Conservation (phyloP, 2,329 filamentous ascomycete genomes). For the Colletotrichum noveboracense region DNA sequence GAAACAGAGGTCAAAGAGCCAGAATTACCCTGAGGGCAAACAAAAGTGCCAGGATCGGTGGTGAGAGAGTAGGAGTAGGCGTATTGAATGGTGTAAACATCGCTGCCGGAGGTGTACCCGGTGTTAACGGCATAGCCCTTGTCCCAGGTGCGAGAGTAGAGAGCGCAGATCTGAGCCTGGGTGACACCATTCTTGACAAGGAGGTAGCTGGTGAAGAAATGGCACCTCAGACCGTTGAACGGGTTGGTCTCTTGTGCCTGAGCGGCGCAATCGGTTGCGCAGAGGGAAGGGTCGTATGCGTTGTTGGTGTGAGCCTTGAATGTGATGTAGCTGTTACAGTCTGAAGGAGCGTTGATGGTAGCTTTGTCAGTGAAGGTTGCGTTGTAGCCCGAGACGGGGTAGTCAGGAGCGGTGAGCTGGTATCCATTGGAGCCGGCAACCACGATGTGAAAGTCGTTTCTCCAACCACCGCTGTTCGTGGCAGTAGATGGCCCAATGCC, state of each 20-base stretch:
- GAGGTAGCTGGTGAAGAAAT: constrained; percentile 1
- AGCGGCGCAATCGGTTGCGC: constrained; percentile 1
- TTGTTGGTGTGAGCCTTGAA: neutral
- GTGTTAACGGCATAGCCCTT: neutral
- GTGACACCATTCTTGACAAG: constrained; percentile 2
- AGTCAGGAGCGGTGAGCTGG: neutral
- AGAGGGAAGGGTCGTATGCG: neutral
- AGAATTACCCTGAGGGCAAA: neutral
- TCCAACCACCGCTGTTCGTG: constrained; percentile 7
- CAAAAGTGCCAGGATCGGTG: neutral
- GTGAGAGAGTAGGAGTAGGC: neutral
- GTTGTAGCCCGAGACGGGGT: neutral
- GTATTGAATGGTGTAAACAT: constrained; percentile 4
- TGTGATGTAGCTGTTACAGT: constrained; percentile 12
- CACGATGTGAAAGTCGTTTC: constrained; percentile 17
- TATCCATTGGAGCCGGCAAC: constrained; percentile 24
- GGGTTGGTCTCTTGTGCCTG: neutral
- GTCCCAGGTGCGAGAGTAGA: constrained; percentile 5
- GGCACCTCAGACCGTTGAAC: neutral
- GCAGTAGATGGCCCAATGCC: constrained; percentile 14
- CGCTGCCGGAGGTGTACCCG: neutral
- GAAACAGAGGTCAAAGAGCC: neutral
- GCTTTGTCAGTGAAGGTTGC: neutral
- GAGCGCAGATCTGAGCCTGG: neutral
- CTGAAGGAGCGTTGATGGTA: constrained; percentile 6